phyloP scores from a whole-genome alignment of 169 alveolate species.

The Eimeria tenella region DNA sequence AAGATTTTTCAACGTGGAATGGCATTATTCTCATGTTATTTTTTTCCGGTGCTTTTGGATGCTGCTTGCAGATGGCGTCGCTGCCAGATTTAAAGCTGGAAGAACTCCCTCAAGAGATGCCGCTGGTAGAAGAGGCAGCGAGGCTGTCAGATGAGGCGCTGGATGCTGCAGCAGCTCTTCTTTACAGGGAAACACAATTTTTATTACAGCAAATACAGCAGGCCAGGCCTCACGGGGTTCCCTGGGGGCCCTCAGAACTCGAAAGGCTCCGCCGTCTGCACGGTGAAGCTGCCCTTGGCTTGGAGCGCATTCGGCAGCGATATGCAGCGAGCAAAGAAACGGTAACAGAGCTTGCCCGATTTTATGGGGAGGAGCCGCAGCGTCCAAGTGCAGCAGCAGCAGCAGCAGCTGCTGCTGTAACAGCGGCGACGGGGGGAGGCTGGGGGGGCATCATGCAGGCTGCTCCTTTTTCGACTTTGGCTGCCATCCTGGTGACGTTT shows the following conservation, averaged over 20 bases:
- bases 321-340: constrained; percentile 61
- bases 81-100: constrained; percentile 57
- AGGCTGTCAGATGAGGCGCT: constrained; percentile 72
- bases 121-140: constrained; percentile 71
- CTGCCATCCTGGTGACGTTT: constrained; percentile 40
- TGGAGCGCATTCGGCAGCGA: constrained; percentile 56
- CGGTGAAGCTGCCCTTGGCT: constrained; percentile 61
- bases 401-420: constrained; percentile 39
- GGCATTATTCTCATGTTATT: too few relatives aligned
- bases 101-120: constrained; percentile 72
- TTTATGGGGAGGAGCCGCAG: constrained; percentile 77
- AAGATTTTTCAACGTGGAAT: too few relatives aligned
- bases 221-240: background rate
- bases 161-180: constrained; percentile 29
- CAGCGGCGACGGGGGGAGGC: constrained; percentile 41
- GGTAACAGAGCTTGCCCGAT: constrained; percentile 40
- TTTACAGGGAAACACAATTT: constrained; percentile 39
- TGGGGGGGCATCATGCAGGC: constrained; percentile 42
- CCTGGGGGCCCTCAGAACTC: constrained; percentile 58
- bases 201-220: constrained; percentile 51
- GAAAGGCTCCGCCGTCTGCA: constrained; percentile 58
- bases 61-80: constrained; percentile 56
- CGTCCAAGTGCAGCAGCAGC: constrained; percentile 38
- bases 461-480: constrained; percentile 55
- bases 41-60: background rate